Evolutionary conservation across 495 filamentous ascomycete genomes (phyloP).

Genomic region (Parathielavia appendiculata): DNA sequence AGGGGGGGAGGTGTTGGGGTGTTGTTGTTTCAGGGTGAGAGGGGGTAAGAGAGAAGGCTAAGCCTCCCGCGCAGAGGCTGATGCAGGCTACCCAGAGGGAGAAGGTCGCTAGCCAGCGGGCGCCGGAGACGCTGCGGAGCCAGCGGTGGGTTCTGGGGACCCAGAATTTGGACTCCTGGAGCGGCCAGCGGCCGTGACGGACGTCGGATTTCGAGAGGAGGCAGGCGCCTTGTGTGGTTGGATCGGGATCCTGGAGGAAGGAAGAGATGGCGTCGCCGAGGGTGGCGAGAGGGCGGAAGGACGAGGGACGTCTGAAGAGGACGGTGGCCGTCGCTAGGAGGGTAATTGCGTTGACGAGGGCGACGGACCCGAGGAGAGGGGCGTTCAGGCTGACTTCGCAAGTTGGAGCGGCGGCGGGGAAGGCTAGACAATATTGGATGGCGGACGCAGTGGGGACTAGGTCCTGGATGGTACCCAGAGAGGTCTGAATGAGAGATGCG

Average conservation of each 20-base stretch:
- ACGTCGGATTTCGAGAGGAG: conserved; percentile 41
- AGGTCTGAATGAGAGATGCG: conserved; percentile 33
- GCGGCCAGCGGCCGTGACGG: conserved; percentile 36
- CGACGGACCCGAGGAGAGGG: conserved; percentile 36
- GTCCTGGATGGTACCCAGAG: conserved; percentile 5
- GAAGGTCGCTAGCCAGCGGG: conserved; percentile 32
- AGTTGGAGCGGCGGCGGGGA: conserved; percentile 20
- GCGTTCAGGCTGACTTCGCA: conserved; percentile 41
- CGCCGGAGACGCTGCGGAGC: conserved; percentile 36
- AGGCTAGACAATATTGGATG: conserved; percentile 35
- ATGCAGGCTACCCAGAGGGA: conserved; percentile 29
- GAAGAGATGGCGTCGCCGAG: conserved; percentile 44
- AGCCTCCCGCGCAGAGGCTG: conserved; percentile 29
- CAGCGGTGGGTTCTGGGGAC: conserved; percentile 38
- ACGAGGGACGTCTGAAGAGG: conserved; percentile 30
- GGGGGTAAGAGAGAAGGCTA: conserved; percentile 25
- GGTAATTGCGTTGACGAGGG: conserved; percentile 37
- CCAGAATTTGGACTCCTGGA: conserved; percentile 34
- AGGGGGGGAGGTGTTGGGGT: conserved; percentile 28
- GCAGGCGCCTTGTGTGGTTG: conserved; percentile 32
- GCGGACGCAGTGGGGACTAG: conserved; percentile 20
- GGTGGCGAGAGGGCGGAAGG: conserved; percentile 39
- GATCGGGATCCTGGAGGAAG: conserved; percentile 41
- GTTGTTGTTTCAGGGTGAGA: conserved; percentile 11
- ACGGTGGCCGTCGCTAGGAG: conserved; percentile 33